A percentile compares a stretch with the other conserved stretches of the same genome.
These are phyloP conservation scores for Mycena sanguinolenta DNA, from an alignment of 768 basidiomycete species.

Conservation along the genomic window DNA sequence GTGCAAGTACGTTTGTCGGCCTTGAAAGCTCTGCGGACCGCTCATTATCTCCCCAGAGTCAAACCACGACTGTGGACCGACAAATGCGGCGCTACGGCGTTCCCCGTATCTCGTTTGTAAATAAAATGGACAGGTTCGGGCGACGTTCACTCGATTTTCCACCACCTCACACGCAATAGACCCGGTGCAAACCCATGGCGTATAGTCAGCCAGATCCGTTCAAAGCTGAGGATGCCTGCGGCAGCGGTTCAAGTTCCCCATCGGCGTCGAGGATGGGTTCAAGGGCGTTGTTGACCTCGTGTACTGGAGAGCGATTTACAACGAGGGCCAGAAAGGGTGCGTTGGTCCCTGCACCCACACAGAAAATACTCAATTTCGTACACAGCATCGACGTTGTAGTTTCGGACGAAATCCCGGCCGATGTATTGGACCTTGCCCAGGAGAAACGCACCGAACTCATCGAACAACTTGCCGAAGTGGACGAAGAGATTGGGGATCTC, in stretches of 20 bases:
- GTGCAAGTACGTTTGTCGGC: constrained; percentile 74
- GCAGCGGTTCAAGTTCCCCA: constrained; percentile 97
- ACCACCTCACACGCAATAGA: constrained; percentile 53
- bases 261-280: constrained; percentile 90
- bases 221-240: constrained; percentile 91
- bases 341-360: constrained; percentile 36
- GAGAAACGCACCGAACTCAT: constrained; percentile 92
- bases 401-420: constrained; percentile 88
- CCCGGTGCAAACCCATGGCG: constrained; percentile 98
- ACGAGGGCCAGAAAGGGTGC: constrained; percentile 94
- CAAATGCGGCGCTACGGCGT: constrained; percentile 99
- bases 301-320: constrained; percentile 94
- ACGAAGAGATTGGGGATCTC: constrained; percentile 94
- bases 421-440: constrained; percentile 79
- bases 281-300: constrained; percentile 95
- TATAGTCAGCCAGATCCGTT: constrained; percentile 90
- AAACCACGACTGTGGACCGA: constrained; percentile 98
- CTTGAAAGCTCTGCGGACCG: neutral
- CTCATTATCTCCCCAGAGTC: constrained; percentile 67
- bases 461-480: constrained; percentile 95
- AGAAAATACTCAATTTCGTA: no score
- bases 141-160: constrained; percentile 22
- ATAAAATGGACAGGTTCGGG: constrained; percentile 94
- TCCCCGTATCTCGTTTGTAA: constrained; percentile 95
- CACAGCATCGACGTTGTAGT: constrained; percentile 84